These are phyloP conservation scores for Coniochaeta ligniaria DNA, from an alignment of 2,329 filamentous ascomycete genomes.

Conservation along the genomic window DNA sequence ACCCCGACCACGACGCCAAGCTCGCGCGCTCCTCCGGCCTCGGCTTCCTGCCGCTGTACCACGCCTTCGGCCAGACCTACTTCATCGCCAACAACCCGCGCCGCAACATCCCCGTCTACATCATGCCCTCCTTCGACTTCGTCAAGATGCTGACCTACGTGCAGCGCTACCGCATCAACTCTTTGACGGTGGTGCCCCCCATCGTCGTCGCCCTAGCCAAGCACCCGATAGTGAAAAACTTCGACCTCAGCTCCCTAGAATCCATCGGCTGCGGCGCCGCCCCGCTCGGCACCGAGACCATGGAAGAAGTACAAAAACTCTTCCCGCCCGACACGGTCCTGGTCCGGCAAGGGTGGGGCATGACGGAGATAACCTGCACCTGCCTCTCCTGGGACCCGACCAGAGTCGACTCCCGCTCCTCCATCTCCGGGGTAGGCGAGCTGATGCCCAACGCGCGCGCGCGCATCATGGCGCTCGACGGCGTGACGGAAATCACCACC, in stretches of 20 bases:
- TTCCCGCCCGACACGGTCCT: constrained; percentile 32
- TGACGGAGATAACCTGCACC: constrained; percentile 77
- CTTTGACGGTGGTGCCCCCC: constrained; percentile 63
- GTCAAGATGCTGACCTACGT: constrained; percentile 61
- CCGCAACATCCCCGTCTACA: constrained; percentile 59
- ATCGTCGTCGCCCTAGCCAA: constrained; percentile 69
- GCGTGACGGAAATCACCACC: constrained; percentile 40
- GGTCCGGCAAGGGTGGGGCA: constrained; percentile 70
- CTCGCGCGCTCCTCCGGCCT: constrained; percentile 36
- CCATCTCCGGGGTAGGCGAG: constrained; percentile 53
- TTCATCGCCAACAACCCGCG: constrained; percentile 55
- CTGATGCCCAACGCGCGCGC: constrained; percentile 62
- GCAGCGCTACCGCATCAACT: constrained; percentile 61
- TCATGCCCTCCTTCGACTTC: constrained; percentile 76
- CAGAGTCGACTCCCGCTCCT: constrained; percentile 16
- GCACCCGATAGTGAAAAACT: constrained; percentile 55
- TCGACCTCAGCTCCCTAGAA: constrained; percentile 61
- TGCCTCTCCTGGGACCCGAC: constrained; percentile 55
- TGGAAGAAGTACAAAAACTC: constrained; percentile 49
- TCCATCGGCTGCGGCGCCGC: constrained; percentile 60
- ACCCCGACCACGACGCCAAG: constrained; percentile 36
- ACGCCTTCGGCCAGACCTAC: constrained; percentile 65
- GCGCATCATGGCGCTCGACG: constrained; percentile 55
- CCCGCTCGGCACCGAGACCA: constrained; percentile 52
- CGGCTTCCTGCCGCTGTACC: constrained; percentile 72